phyloP scores from a whole-genome alignment of 2,329 filamentous ascomycete species.

The Calcarisporium arbuscula region DNA sequence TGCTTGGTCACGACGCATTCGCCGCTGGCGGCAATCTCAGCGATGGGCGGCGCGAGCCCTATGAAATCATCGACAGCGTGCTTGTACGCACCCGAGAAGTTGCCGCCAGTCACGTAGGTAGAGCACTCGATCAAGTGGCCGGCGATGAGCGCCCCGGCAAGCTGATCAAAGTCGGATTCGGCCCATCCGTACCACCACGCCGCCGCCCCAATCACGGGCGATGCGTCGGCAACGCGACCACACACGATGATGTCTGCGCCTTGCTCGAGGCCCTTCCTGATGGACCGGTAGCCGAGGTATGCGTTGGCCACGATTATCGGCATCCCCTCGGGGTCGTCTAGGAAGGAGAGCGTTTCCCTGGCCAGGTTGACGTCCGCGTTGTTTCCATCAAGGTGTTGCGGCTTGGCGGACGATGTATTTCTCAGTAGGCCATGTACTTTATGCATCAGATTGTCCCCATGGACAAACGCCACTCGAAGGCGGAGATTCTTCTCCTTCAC shows the following conservation, averaged over 20 bases:
- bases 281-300: conserved; percentile 43
- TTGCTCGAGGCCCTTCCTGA: conserved; percentile 27
- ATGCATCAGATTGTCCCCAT: conserved; percentile 29
- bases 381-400: conserved; percentile 17
- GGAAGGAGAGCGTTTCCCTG: conserved; percentile 11
- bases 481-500: conserved; percentile 18
- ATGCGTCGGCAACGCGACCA: conserved; percentile 36
- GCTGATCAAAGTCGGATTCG: conserved; percentile 35
- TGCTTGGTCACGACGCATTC: conserved; percentile 43
- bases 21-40: conserved; percentile 39
- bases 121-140: conserved; percentile 47
- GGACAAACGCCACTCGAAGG: conserved; percentile 30
- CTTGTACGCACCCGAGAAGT: conserved; percentile 38
- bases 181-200: conserved; percentile 46
- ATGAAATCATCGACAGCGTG: conserved; percentile 13
- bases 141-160: conserved; percentile 39
- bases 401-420: not conserved
- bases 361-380: conserved; percentile 15
- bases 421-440: conserved; percentile 9
- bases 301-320: conserved; percentile 31
- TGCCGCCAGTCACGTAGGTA: conserved; percentile 44
- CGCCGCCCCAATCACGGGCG: conserved; percentile 44
- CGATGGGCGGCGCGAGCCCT: conserved; percentile 41
- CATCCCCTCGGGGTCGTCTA: conserved; percentile 10
- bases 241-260: conserved; percentile 37